A percentile compares a stretch with the other conserved stretches of the same genome.
Conservation (phyloP, 2,329 filamentous ascomycete species). For the Apiospora koreana region DNA sequence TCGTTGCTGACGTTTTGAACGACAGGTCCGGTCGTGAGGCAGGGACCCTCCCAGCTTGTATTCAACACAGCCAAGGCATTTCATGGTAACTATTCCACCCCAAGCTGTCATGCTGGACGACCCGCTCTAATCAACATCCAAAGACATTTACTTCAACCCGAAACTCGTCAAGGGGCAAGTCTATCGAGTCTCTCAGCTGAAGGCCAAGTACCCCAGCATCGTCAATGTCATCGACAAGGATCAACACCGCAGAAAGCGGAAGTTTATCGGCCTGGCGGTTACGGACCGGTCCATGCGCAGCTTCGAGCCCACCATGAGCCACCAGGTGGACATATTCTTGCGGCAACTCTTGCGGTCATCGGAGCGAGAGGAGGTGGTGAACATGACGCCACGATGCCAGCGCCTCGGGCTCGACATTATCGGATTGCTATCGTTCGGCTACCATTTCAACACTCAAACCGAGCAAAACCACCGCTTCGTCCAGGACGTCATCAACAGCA, state of each 20-base stretch:
- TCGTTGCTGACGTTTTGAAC: no score
- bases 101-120: no score
- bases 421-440: not conserved
- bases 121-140: not conserved
- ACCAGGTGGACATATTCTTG: not conserved
- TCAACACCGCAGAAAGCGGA: constrained; percentile 15
- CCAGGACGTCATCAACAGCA: constrained; percentile 5
- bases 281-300: constrained; percentile 17
- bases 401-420: not conserved
- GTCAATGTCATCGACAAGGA: constrained; percentile 18
- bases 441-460: not conserved
- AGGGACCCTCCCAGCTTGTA: not conserved
- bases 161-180: constrained; percentile 13
- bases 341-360: not conserved
- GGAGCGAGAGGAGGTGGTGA: not conserved
- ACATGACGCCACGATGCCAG: not conserved
- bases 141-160: constrained; percentile 20
- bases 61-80: constrained; percentile 13
- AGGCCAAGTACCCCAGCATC: constrained; percentile 5
- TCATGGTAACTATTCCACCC: constrained; percentile 17
- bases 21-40: constrained; percentile 1
- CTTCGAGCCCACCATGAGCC: constrained; percentile 24
- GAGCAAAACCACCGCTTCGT: constrained; percentile 13
- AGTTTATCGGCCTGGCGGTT: constrained; percentile 15
- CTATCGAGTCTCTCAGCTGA: constrained; percentile 12